These are phyloP conservation scores for Tulasnella sp. DNA, from an alignment of 768 basidiomycete species.

Conservation along the genomic window DNA sequence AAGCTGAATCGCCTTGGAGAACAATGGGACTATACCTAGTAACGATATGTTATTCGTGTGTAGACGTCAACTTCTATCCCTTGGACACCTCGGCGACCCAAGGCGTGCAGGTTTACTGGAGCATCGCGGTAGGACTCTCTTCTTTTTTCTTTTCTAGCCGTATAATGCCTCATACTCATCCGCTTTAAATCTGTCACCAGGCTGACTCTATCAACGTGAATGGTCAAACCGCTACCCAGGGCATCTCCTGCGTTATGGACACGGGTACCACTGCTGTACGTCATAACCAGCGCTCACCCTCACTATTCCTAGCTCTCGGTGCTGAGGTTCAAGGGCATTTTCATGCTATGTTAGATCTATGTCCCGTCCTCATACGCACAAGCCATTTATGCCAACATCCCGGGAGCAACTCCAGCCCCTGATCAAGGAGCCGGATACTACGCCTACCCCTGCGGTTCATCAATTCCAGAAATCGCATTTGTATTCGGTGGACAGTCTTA, in stretches of 20 bases:
- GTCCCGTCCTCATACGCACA: neutral
- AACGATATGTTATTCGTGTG: too few relatives aligned
- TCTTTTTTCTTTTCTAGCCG: neutral
- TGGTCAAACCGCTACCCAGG: neutral
- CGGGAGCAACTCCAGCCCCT: neutral
- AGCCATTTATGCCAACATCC: constrained; percentile 7
- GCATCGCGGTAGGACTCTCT: constrained; percentile 14
- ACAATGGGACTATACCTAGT: too few relatives aligned
- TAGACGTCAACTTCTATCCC: constrained; percentile 1
- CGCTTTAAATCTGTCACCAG: neutral
- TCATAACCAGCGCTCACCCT: neutral
- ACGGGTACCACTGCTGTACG: neutral
- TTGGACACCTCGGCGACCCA: neutral
- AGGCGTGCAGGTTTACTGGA: constrained; percentile 10
- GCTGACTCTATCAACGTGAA: neutral
- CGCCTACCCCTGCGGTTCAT: neutral
- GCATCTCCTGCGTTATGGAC: neutral
- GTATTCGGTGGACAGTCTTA: neutral
- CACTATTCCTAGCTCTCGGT: neutral
- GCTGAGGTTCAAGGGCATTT: neutral
- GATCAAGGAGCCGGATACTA: neutral
- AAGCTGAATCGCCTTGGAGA: neutral
- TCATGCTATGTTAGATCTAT: neutral
- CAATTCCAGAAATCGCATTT: neutral
- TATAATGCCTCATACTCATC: neutral